Base-by-base conservation (phyloP, 2,329 filamentous ascomycete species). In the Colletotrichum incanum region DNA sequence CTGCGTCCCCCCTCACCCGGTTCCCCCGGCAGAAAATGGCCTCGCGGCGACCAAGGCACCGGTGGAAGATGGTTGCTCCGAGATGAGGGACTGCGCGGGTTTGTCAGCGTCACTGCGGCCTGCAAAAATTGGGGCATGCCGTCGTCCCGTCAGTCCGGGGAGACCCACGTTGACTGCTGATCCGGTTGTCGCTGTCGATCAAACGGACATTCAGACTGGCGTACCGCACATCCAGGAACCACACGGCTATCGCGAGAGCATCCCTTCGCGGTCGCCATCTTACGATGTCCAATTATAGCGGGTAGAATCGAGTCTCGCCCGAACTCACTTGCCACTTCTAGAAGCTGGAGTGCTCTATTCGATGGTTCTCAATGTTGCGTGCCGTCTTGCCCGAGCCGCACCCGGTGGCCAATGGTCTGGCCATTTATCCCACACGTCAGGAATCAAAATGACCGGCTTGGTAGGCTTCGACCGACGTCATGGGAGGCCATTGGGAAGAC, bases 1-100 rank as follows among this genome's bases (percentile, higher is more conserved):
- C 60, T 61, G 59, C 60, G 31, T 65, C 52, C 20, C 47, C 54
- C 26, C 28, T 31, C 28, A 31, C 28, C 28, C 28, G 28, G 28
- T 6, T 6, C 65, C 65, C 28, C 59, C 20, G 20, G 20, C 18
- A 12, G 45, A 26, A 37, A 12, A 31, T 41, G 37, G n/a, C 9
- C 52, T 63, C 52, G 54, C 52, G 52, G 45, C 41, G 11, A 45
- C 65, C 37, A 28, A 23, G 34, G 37, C 34, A 26, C 66, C 59
- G 60, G 11, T 70, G 70, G 70, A 70, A 72, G 59, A 72, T 65
- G 70, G 65, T 65, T 55, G 70, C 45, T 70, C 70, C 65, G 70
- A 70, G 59, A 70, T 65, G 54, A 72, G 70, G 70, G 65, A 70
- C 54, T 55, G 34, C 70, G 47, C 52, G n/a, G 52, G 39, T 34